These are phyloP conservation scores for Funneliformis mosseae DNA, from an alignment of 192 early-diverging fungal genomes.

Conservation along the genomic window DNA sequence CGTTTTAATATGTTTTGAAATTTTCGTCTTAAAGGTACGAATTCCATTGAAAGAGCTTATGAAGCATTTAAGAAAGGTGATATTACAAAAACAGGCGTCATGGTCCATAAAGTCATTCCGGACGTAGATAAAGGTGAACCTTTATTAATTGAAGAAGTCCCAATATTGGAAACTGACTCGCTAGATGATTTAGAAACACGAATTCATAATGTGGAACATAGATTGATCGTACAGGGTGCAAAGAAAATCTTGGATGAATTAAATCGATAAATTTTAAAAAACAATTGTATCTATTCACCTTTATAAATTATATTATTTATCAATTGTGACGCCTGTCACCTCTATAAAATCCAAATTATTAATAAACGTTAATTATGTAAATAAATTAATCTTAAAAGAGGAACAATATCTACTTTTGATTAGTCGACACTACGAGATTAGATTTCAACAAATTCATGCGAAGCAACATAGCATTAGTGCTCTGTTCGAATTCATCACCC, in stretches of 20 bases:
- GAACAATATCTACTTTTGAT: constrained; percentile 11
- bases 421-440: constrained; percentile 45
- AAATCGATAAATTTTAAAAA: background rate
- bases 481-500: constrained; percentile 68
- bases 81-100: constrained; percentile 75
- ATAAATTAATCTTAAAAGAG: background rate
- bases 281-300: background rate
- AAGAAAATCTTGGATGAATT: constrained; percentile 50
- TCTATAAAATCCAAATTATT: background rate
- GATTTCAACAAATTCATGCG: constrained; percentile 65
- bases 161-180: constrained; percentile 76
- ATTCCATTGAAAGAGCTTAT: constrained; percentile 93
- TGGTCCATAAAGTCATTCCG: constrained; percentile 95
- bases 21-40: constrained; percentile 54
- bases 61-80: constrained; percentile 81
- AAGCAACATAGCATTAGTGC: constrained; percentile 61
- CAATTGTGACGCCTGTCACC: background rate
- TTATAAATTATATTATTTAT: background rate
- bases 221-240: constrained; percentile 81
- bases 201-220: constrained; percentile 91
- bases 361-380: background rate
- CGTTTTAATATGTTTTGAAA: background rate
- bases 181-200: constrained; percentile 80
- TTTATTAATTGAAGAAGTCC: constrained; percentile 74
- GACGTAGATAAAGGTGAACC: constrained; percentile 96